Evolutionary conservation across 306 rosid genomes (phyloP).

Genomic region (Quercus robur): DNA sequence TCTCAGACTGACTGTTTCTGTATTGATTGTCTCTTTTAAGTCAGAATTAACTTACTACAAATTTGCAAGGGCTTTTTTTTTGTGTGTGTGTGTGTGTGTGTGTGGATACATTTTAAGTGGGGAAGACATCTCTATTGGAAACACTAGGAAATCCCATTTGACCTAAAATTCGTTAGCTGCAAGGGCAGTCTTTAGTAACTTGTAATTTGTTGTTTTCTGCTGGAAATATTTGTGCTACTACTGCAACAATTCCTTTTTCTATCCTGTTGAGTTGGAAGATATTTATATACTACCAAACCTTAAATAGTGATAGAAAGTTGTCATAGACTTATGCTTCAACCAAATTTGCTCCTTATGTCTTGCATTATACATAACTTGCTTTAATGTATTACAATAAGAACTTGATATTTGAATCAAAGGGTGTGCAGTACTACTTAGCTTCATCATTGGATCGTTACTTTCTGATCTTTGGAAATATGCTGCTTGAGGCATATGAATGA

Average conservation of each 20-base stretch:
- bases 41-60: neutral
- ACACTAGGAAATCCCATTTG: no score
- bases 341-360: neutral
- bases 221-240: neutral
- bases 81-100: no score
- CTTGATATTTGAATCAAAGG: neutral
- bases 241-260: neutral
- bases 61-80: neutral
- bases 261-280: neutral
- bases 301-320: neutral
- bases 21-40: neutral
- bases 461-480: neutral
- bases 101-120: no score
- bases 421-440: neutral
- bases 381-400: neutral
- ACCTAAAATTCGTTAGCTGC: no score
- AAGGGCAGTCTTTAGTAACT: neutral
- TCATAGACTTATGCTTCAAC: neutral
- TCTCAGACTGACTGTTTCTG: neutral
- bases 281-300: neutral
- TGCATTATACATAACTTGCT: neutral
- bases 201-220: neutral
- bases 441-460: neutral
- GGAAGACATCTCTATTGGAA: no score
- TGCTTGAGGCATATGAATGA: slow-evolving; percentile 7